These are phyloP conservation scores for Tylopilus subfusipes DNA, from an alignment of 768 basidiomycete genomes.

Conservation along the genomic window DNA sequence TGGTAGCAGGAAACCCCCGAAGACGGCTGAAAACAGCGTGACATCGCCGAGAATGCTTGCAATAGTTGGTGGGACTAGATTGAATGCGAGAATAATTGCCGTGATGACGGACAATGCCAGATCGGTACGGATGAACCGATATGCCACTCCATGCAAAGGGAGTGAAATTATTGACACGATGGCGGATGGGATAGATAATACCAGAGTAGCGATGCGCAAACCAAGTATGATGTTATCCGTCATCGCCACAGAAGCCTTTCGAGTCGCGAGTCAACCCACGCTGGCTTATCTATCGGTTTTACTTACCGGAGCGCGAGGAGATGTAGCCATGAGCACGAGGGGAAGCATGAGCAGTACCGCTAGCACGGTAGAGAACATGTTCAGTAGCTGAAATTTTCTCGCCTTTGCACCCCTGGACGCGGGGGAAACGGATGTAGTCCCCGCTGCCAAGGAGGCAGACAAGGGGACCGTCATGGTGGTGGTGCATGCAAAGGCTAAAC, in stretches of 20 bases:
- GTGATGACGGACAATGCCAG: slow-evolving; percentile 44
- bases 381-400: slow-evolving; percentile 59
- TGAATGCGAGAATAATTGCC: slow-evolving; percentile 40
- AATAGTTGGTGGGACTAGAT: slow-evolving; percentile 42
- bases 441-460: slow-evolving; percentile 55
- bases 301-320: slow-evolving; percentile 41
- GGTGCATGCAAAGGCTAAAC: slow-evolving; percentile 60
- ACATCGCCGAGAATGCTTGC: slow-evolving; percentile 43
- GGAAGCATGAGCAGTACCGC: slow-evolving; percentile 55
- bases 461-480: slow-evolving; percentile 63
- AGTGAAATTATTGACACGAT: slow-evolving; percentile 54
- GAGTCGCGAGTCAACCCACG: slow-evolving; percentile 12
- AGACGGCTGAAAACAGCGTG: slow-evolving; percentile 48
- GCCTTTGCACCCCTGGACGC: slow-evolving; percentile 42
- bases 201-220: slow-evolving; percentile 49
- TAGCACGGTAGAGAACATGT: slow-evolving; percentile 44
- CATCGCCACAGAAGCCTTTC: slow-evolving; percentile 5
- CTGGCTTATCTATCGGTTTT: slow-evolving; percentile 21
- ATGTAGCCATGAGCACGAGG: slow-evolving; percentile 51
- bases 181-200: slow-evolving; percentile 57
- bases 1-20: slow-evolving; percentile 61
- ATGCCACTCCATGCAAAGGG: slow-evolving; percentile 43
- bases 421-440: slow-evolving; percentile 3
- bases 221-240: slow-evolving; percentile 23
- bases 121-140: slow-evolving; percentile 40